Conservation (phyloP, 2,329 filamentous ascomycete species). For the Exophiala mesophila region DNA sequence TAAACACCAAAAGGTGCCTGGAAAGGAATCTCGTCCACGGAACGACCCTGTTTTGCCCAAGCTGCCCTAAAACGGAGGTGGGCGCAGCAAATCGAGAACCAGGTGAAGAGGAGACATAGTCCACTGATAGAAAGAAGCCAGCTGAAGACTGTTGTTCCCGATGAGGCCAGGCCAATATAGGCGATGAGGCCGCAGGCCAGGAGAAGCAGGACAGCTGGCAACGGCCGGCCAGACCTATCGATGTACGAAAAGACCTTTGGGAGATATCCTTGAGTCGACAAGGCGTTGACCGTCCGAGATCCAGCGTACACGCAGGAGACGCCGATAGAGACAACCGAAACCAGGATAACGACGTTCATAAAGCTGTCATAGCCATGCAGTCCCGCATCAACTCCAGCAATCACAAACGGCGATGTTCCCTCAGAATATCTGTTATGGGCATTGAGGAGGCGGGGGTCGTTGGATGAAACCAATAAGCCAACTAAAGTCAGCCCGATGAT, state of each 20-base stretch:
- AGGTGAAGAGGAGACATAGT: constrained; percentile 60
- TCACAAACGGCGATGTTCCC: constrained; percentile 59
- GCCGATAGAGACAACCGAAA: constrained; percentile 56
- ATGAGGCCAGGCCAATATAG: constrained; percentile 36
- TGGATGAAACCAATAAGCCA: constrained; percentile 40
- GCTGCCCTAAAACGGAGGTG: constrained; percentile 50
- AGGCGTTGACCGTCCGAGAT: constrained; percentile 53
- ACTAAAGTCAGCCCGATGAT: constrained; percentile 43
- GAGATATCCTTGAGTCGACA: constrained; percentile 44
- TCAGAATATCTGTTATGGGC: constrained; percentile 34
- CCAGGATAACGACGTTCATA: constrained; percentile 62
- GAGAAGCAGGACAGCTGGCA: constrained; percentile 35
- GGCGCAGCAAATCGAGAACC: constrained; percentile 58
- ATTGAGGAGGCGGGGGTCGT: constrained; percentile 37
- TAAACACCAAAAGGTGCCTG: constrained; percentile 69
- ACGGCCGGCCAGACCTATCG: constrained; percentile 42
- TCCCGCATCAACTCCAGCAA: constrained; percentile 57
- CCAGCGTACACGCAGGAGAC: constrained; percentile 55
- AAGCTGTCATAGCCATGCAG: constrained; percentile 57
- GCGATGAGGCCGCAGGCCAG: constrained; percentile 38
- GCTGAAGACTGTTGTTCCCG: constrained; percentile 51
- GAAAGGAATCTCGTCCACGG: constrained; percentile 75
- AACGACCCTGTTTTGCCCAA: constrained; percentile 53
- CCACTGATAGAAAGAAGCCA: constrained; percentile 63
- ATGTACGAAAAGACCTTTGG: constrained; percentile 43